phyloP scores from a whole-genome alignment of 2,329 filamentous ascomycete species.

The Plenodomus tracheiphilus region DNA sequence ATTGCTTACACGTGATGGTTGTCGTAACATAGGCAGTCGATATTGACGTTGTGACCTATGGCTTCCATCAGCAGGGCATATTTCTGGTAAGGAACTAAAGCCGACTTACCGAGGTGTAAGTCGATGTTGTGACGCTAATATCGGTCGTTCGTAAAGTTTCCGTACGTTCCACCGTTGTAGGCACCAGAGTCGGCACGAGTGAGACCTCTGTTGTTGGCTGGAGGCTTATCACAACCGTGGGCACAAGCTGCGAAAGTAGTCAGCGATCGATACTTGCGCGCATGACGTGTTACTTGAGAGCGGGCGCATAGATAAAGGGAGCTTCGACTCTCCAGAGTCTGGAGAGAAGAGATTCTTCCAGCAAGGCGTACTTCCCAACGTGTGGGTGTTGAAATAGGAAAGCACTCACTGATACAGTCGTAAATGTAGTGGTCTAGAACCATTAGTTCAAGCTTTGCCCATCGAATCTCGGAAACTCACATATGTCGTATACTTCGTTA shows the following conservation, averaged over 20 bases:
- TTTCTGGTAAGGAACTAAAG: neutral
- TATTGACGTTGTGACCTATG: conserved; percentile 6
- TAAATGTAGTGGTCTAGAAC: conserved; percentile 17
- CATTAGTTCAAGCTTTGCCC: neutral
- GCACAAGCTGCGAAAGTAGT: conserved; percentile 9
- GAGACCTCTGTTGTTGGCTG: conserved; percentile 13
- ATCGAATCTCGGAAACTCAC: neutral
- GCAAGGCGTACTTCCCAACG: too few relatives aligned
- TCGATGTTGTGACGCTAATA: conserved; percentile 20
- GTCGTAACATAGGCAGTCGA: conserved; percentile 4
- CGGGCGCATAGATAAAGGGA: too few relatives aligned
- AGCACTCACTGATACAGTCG: conserved; percentile 18
- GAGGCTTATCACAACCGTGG: conserved; percentile 17
- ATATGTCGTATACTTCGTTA: conserved; percentile 11
- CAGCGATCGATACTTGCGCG: neutral
- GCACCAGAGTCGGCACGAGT: conserved; percentile 12
- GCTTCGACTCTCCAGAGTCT: too few relatives aligned
- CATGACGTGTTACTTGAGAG: neutral
- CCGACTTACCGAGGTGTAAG: conserved; percentile 13
- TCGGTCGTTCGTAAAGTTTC: conserved; percentile 18
- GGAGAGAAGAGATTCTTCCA: too few relatives aligned
- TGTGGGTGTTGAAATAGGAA: too few relatives aligned
- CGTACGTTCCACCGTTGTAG: conserved; percentile 9
- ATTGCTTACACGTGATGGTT: conserved; percentile 7
- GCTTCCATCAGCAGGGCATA: neutral